Conservation (phyloP, 495 filamentous ascomycete genomes). For the Platismatia glauca region DNA sequence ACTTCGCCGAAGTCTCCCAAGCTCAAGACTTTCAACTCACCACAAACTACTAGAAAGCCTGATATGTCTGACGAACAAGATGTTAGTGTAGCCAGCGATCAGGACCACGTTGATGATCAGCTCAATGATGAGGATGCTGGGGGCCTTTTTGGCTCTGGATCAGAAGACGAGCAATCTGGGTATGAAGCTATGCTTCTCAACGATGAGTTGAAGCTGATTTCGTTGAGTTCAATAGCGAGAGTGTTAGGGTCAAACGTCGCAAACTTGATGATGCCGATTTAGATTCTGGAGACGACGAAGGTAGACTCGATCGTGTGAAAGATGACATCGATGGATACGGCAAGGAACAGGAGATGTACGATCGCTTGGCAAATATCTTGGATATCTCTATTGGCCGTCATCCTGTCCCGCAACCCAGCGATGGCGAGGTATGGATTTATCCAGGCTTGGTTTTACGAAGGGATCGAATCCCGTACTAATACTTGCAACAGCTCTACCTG, state of each 20-base stretch:
- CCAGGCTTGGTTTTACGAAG: background rate
- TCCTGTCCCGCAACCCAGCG: slow-evolving; percentile 60
- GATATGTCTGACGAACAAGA: slow-evolving; percentile 14
- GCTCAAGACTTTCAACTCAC: too few relatives aligned
- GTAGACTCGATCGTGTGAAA: slow-evolving; percentile 41
- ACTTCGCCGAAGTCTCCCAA: background rate
- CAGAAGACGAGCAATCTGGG: slow-evolving; percentile 24
- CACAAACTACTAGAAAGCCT: background rate
- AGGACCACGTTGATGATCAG: slow-evolving; percentile 40
- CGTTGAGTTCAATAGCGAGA: slow-evolving; percentile 16
- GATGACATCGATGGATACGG: slow-evolving; percentile 42
- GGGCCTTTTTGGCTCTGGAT: slow-evolving; percentile 59
- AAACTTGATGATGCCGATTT: slow-evolving; percentile 65
- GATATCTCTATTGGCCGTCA: slow-evolving; percentile 55
- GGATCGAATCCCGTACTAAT: background rate
- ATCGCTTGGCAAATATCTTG: slow-evolving; percentile 45
- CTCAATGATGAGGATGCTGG: slow-evolving; percentile 44
- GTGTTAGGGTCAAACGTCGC: slow-evolving; percentile 30
- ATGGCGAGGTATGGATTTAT: slow-evolving; percentile 45
- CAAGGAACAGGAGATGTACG: slow-evolving; percentile 39
- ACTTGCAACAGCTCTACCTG: slow-evolving; percentile 54
- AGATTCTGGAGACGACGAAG: slow-evolving; percentile 70
- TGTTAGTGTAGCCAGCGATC: slow-evolving; percentile 18
- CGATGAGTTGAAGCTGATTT: slow-evolving; percentile 6
- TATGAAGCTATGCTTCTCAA: background rate